A percentile compares a stretch with the other conserved stretches of the same genome.
Evolutionary conservation across 2,329 filamentous ascomycete species (phyloP).

Genomic region (Aspergillus sp.): DNA sequence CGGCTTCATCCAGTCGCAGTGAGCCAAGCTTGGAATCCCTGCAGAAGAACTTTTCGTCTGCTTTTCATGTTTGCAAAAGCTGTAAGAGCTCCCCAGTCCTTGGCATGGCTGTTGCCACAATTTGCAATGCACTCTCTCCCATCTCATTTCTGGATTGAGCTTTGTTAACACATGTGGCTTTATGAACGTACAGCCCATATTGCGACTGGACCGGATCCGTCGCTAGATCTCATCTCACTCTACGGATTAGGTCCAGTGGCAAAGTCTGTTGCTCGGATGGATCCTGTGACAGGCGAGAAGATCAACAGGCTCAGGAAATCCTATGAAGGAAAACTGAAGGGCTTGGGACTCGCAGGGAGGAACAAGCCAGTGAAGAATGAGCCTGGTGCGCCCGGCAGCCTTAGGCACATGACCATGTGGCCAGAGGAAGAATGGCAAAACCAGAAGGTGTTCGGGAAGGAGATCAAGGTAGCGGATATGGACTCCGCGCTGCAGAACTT

Average conservation of each 20-base stretch:
- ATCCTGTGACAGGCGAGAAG: constrained; percentile 66
- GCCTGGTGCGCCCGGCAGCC: constrained; percentile 38
- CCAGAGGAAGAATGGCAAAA: constrained; percentile 55
- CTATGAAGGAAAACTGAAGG: constrained; percentile 54
- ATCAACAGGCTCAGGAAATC: constrained; percentile 62
- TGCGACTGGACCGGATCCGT: constrained; percentile 57
- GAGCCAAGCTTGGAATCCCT: constrained; percentile 44
- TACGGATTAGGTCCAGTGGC: constrained; percentile 60
- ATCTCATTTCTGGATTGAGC: constrained; percentile 32
- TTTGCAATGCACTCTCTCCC: constrained; percentile 31
- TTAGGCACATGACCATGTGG: constrained; percentile 48
- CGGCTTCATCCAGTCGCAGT: constrained; percentile 22
- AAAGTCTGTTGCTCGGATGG: constrained; percentile 59
- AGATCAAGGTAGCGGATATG: constrained; percentile 47
- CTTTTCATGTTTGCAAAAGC: constrained; percentile 53
- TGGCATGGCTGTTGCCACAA: constrained; percentile 31
- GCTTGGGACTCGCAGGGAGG: constrained; percentile 48
- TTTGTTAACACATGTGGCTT: constrained; percentile 46
- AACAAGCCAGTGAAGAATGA: constrained; percentile 52
- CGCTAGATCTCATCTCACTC: constrained; percentile 60
- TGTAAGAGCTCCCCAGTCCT: constrained; percentile 50
- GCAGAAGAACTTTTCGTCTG: constrained; percentile 48
- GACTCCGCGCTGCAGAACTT: constrained; percentile 45
- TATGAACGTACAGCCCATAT: constrained; percentile 44
- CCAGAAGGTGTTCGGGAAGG: constrained; percentile 50